A percentile compares a stretch with the other conserved stretches of the same genome.
Evolutionary conservation across 192 early-diverging fungal genomes (phyloP).

Genomic region (Linnemannia hyalina): DNA sequence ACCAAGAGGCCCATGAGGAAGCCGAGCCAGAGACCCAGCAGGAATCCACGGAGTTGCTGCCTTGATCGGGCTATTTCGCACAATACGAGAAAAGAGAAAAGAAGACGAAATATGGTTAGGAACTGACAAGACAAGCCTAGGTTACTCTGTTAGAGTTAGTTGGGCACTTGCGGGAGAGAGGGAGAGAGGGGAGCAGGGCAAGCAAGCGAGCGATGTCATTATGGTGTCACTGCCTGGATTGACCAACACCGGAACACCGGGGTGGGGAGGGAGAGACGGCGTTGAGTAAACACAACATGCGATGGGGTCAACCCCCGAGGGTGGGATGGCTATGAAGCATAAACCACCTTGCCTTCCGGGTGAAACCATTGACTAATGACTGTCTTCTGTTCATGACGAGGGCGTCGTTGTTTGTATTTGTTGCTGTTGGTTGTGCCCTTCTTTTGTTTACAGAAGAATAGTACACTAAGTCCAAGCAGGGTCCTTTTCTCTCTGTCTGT

Average conservation of each 20-base stretch:
- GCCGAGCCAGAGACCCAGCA: conserved; percentile 48
- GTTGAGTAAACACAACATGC: not conserved
- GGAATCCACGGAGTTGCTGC: conserved; percentile 48
- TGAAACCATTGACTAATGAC: not conserved
- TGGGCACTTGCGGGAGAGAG: not conserved
- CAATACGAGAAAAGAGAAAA: not conserved
- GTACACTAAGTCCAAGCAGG: not conserved
- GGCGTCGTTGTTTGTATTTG: not conserved
- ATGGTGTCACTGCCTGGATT: not conserved
- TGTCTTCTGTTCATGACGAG: not conserved
- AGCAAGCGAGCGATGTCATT: not conserved
- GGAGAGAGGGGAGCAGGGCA: too few species aligned
- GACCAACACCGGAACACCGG: not conserved
- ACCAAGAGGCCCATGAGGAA: conserved; percentile 38
- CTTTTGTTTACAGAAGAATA: not conserved
- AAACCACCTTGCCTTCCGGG: not conserved
- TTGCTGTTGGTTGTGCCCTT: not conserved
- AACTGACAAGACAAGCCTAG: not conserved
- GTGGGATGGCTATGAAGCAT: not conserved
- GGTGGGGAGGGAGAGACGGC: not conserved
- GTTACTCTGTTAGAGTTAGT: not conserved
- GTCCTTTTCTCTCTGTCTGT: not conserved
- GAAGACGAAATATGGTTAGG: not conserved
- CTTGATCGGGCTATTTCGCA: conserved; percentile 36
- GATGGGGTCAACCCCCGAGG: not conserved